Evolutionary conservation across 768 basidiomycete species (phyloP), one percentile per base, ranked within the genome.

Genomic region (Tulasnella calospora): DNA sequence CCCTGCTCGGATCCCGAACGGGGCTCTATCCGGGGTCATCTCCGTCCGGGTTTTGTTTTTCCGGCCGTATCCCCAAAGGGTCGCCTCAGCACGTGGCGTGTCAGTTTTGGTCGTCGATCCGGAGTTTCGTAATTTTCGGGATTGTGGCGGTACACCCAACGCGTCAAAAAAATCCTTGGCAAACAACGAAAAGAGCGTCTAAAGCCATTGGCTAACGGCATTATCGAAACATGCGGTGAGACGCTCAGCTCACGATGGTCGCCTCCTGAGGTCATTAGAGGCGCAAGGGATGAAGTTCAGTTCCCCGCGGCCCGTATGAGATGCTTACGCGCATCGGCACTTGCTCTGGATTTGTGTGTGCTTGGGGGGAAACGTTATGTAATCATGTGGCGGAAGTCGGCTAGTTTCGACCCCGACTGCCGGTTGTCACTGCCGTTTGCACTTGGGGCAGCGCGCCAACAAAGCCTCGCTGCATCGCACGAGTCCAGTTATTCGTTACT

Each of bases 101-200:
- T 15, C n/a, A 67, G 10, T 67, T 67, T 67, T 67, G 61, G 61
- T 67, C 33, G 61, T 67, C 61, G 61, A 67, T 67, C 61, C 61
- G 61, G 61, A 67, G 33, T 67, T 67, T 67, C 30, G 61, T 67
- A 67, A 67, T 51, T 51, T 51, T n/a, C 5, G 9, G 3, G n/a
- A 6, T 67, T 23, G 61, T 67, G 61, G 61, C 61, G 17, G 33
- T 67, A 67, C 61, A 67, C 61, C 5, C 27, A 23, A 35, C 17
- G 15, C 44, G 44, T 17, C 44, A 44, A 44, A 40, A n/a, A 40
- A 44, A 15, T 44, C 61, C 27, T 27, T 17, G 61, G 23, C 61
- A 27, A 27, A 13, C 35, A 30, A n/a, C 23, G 27, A 61, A 67
- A 67, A 35, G 10, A 67, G 61, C 61, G 61, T 9, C 61, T 27